A percentile compares a stretch with the other conserved stretches of the same genome.
phyloP scores from a whole-genome alignment of 306 rosid species.

The Cucurbita pepo region DNA sequence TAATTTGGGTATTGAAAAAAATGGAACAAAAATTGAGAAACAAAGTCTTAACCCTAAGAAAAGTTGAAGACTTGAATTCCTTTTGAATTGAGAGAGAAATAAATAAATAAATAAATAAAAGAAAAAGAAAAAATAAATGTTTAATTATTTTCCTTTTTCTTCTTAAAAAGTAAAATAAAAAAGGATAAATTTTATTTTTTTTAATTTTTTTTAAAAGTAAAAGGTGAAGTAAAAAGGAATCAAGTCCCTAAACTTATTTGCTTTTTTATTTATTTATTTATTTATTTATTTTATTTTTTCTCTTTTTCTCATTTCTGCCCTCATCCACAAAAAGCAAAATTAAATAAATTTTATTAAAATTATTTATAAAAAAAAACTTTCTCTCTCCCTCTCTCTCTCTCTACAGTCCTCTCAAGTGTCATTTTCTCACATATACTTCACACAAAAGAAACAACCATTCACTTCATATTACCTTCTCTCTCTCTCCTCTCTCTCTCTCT shows the following conservation, averaged over 20 bases:
- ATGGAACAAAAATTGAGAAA: background rate
- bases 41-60: background rate
- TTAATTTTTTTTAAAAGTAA: background rate
- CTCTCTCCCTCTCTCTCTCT: conserved; percentile 19
- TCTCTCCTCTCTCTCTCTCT: conserved; percentile 19
- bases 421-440: conserved; percentile 94
- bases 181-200: background rate
- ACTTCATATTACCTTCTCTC: conserved; percentile 62
- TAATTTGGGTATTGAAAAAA: background rate
- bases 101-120: background rate
- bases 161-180: background rate
- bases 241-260: conserved; percentile 11
- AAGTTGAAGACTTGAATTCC: background rate
- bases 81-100: background rate
- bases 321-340: too few species aligned
- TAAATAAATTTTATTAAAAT: too few species aligned
- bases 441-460: conserved; percentile 94
- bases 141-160: background rate
- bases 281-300: background rate
- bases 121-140: background rate
- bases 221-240: conserved; percentile 18
- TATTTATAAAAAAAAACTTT: too few species aligned
- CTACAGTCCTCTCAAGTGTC: conserved; percentile 59
- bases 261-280: background rate
- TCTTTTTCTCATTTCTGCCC: conserved; percentile 13